Evolutionary conservation across 768 basidiomycete genomes (phyloP), one percentile per base, ranked within the genome.

Genomic region (Boletus tylopilopsis): DNA sequence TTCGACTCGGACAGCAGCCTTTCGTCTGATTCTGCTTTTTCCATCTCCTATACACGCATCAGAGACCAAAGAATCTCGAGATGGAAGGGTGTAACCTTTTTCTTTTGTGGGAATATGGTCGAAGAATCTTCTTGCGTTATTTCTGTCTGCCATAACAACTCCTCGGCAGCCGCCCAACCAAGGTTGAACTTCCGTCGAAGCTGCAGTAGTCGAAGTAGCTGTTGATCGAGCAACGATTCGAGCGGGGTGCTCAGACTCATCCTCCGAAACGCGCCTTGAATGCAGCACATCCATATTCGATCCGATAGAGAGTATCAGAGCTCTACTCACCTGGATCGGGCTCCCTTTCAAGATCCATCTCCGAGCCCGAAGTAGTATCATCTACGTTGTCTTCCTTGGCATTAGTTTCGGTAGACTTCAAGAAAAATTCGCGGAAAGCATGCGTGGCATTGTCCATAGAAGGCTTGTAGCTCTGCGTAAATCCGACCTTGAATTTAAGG

Each of bases 141-240:
- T 57, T 81, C 78, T 10, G 73, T 63, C 58, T 75, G 69, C 43
- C 71, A 60, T 39, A 73, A 62, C 40, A 87, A 67, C 16, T 73
- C 55, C 57, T 87, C 87, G 4, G 84, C 85, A 4, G 78, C 83
- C 3, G 85, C 82, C 85, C 85, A 89, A 12, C 83, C 82, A 12
- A 85, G 64, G 5, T 68, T 68, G 54, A 78, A 82, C 56, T 71
- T 71, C 29, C 75, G 59, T 37, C 85, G 69, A 3, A 81, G 60
- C 49, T 74, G 74, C 21, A 87, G 63, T 16, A 87, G 58, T 39
- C 72, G 75, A 23, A 82, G 59, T 50, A 87, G 75, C 9, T 75
- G 71, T 43, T 80, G 72, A 45, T 85, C 76, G 51, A 87, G 67
- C 36, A 86, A 64, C 3, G 79, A 71, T 58, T 87, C 84, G 25